Conservation (phyloP, 306 rosid genomes). For the Cucumis sativus region DNA sequence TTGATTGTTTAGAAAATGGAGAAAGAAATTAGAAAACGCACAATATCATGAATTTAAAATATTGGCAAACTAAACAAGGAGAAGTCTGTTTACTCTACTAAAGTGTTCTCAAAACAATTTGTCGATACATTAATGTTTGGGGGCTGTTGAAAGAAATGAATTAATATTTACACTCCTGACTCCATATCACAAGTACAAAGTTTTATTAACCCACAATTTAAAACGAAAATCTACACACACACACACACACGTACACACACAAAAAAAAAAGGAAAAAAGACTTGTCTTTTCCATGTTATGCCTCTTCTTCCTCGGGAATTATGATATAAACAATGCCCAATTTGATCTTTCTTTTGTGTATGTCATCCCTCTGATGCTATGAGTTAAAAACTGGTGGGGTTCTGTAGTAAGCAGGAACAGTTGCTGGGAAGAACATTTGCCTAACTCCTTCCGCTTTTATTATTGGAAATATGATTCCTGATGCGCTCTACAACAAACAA, state of each 20-base stretch:
- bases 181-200: not conserved
- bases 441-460: conserved; percentile 93
- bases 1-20: not conserved
- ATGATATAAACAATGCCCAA: not conserved
- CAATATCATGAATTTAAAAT: not conserved
- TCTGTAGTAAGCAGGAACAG: conserved; percentile 78
- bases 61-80: conserved; percentile 21
- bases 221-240: not conserved
- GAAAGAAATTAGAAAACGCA: not conserved
- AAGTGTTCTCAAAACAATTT: not conserved
- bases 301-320: not conserved
- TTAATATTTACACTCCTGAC: not conserved
- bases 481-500: conserved; percentile 57
- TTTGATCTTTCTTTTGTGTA: not conserved
- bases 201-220: not conserved
- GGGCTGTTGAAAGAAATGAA: not conserved
- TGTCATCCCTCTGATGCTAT: not conserved
- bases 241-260: too few relatives aligned
- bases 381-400: conserved; percentile 22
- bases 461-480: conserved; percentile 82
- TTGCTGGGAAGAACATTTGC: conserved; percentile 88
- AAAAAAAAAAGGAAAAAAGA: not conserved
- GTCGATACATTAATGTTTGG: not conserved
- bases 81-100: not conserved
- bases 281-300: not conserved